Base-by-base conservation (phyloP, 1,284 basidiomycete species). In the Sutorius eximius region DNA sequence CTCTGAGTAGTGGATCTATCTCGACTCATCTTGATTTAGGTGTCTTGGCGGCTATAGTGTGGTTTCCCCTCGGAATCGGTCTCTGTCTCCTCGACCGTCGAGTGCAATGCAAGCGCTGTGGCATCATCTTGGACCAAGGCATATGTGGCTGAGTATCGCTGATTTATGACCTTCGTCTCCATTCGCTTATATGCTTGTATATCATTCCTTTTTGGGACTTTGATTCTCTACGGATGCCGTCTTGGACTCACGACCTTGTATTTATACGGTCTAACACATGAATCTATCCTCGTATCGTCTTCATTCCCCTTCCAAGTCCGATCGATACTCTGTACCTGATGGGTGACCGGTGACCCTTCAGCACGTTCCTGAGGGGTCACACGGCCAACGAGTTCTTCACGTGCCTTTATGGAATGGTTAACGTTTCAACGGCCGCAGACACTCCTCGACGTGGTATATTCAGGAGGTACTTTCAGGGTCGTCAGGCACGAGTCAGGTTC, bases 51-150 rank as follows among this genome's bases (percentile, higher is more conserved):
- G 89, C 89, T 4, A 73, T 92, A 24, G 75, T 92, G 59, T 92
- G 89, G 88, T 92, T 92, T 73, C 89, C 89, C 2, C 71, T 91
- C 0, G 89, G 89, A 7, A 77, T 92, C 43, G 87, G 81, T 3
- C 72, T 87, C 7, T 91, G 90, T 64, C 67, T 92, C 15, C 74
- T 92, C 16, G 89, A 92, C 67, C 77, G 85, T 46, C 74, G 77
- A 49, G 82, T 87, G 38, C 79, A 76, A 56, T 92, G 89, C 70
- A 70, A 64, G 22, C 82, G 87, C 12, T 91, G 81, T 48, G 80
- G 80, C 15, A 53, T 60, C 15, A 30, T 64, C 20, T 57, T 76
- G 16, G 69, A 73, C 37, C 67, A 71, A 3, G 75, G 75, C 16
- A 45, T 75, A 1, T 77, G 76, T 42, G 68, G 63, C 49, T 74